Evolutionary conservation across 139 green algal species (phyloP), one percentile per base, ranked within the genome.

Genomic region (Volvox reticuliferus): DNA sequence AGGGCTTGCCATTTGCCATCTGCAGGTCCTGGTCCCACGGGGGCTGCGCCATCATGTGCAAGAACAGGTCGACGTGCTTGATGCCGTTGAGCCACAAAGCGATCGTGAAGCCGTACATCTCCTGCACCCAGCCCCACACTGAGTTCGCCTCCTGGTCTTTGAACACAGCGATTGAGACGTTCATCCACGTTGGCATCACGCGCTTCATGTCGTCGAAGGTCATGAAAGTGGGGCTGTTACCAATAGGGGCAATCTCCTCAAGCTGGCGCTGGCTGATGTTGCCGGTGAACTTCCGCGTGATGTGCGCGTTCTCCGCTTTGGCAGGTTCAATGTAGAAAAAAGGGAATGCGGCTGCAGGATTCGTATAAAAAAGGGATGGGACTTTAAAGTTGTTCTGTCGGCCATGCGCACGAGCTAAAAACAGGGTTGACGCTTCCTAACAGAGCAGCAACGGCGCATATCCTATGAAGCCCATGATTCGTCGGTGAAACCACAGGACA

Each of bases 281-380:
- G 24, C 91, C 91, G 0, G 91, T 87, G 63, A 92, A 93, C 82
- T 93, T 93, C 20, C 84, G 44, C 16, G 90, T 95, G 69, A 95
- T 90, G 32, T 81, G 35, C 24, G 35, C n/a, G 44, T 93, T 84
- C 68, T 95, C 89, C 0, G 68, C 32, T 55, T 94, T 94, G 77
- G 89, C 84, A 13, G 94, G 93, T 86, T 98, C 96, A 68, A 99
- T 99, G 97, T 99, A 99, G 94, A 99, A 99, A 93, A 99, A 99
- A 32, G 97, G 97, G 89, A 99, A 99, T 17, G 97, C 96, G 1
- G 97, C 97, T 92, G 95, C 88, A 33, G 21, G 9, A 9, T 5
- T 9, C 44, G 44, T 55, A 55, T 9, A 55, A 55, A 55, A 55
- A 55, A 55, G 44, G 44, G 44, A 55, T 55, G 44, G 5, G 44